A percentile compares a stretch with the other conserved stretches of the same genome.
Conservation (phyloP, 257 asterid species). For the Primulina huaijiensis region DNA sequence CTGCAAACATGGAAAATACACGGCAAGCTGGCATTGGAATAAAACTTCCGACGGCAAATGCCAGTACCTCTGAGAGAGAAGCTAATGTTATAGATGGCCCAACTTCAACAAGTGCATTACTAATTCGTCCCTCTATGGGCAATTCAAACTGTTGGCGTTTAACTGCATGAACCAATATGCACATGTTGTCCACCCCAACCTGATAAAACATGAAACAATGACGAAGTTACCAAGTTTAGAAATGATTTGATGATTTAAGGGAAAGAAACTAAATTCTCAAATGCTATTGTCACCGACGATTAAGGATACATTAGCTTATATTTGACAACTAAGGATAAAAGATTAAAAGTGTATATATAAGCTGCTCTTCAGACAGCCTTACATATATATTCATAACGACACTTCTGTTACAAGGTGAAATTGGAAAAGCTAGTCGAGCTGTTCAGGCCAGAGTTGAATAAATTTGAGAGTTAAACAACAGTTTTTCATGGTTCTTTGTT, state of each 20-base stretch:
- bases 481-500: slow-evolving; percentile 1
- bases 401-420: background rate
- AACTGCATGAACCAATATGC: slow-evolving; percentile 96
- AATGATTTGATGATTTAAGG: background rate
- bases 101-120: slow-evolving; percentile 97
- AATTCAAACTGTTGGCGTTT: slow-evolving; percentile 88
- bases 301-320: background rate
- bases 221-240: slow-evolving; percentile 6
- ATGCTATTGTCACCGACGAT: background rate
- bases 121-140: slow-evolving; percentile 91
- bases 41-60: slow-evolving; percentile 99
- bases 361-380: background rate
- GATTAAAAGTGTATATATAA: background rate
- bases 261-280: background rate
- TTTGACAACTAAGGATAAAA: slow-evolving; percentile 4
- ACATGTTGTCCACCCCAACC: slow-evolving; percentile 99
- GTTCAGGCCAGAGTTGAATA: background rate
- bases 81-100: slow-evolving; percentile 99
- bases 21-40: slow-evolving; percentile 99
- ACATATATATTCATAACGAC: background rate
- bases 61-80: slow-evolving; percentile 90
- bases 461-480: background rate
- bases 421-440: background rate
- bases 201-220: slow-evolving; percentile 31
- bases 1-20: slow-evolving; percentile 98